Evolutionary conservation across 495 filamentous ascomycete genomes (phyloP), one percentile per base, ranked within the genome.

Genomic region (Acidomyces sp.): DNA sequence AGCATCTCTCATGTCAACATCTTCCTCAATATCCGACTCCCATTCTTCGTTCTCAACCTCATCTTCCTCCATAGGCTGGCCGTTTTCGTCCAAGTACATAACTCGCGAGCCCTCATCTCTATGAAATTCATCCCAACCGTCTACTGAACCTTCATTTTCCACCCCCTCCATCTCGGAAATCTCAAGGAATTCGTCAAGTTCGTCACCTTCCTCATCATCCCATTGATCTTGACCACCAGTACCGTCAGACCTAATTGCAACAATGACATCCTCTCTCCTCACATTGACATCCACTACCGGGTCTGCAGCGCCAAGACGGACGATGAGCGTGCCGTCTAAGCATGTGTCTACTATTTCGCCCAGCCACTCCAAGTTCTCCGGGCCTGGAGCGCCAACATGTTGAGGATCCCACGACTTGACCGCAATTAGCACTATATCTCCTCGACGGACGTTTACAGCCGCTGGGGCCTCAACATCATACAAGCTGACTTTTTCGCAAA

Each of bases 291-390:
- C 74, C 12, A 55, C 52, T 15, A 65, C 63, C n/a, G 63, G 48
- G 12, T 59, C 48, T 18, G 62, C 34, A 4, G 62, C 67, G 11
- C 68, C 67, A 30, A 80, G 56, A 17, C 74, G 62, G 24, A 80
- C 62, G 1, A 61, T 67, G 5, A 76, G 48, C 3, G 56, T 49
- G 1, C 75, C 75, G 52, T 75, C 70, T 10, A 68, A 49, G 19
- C 64, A 61, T 6, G 72, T 57, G 34, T 70, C 64, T 10, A 75
- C 56, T 17, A 80, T 58, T 45, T 75, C 70, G 3, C 75, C 75
- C 43, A 77, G 50, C 62, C 71, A 75, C 22, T 69, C 59, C 12
- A 58, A 13, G 17, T 43, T 37, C 3, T 41, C 42, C n/a, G 41
- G n/a, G 1, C 12, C 13, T 10, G 13, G n/a, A 16, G 18, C 34